Conservation (phyloP, 805 yeast species). For the Schizosaccharomyces osmophilus region DNA sequence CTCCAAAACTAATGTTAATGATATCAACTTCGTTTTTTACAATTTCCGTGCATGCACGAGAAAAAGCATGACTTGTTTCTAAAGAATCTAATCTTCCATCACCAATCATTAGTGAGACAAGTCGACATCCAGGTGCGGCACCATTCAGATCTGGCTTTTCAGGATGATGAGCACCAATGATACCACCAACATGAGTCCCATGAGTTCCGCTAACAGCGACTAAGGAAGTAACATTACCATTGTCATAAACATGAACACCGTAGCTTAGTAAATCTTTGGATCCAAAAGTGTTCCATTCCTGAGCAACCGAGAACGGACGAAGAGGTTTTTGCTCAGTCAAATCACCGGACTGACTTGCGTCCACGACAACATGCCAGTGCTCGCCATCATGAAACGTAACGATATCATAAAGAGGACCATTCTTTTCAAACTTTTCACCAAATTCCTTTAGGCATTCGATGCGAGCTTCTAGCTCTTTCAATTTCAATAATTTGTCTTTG, state of each 20-base stretch:
- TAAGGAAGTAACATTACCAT: not conserved
- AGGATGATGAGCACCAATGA: not conserved
- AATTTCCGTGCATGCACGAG: not conserved
- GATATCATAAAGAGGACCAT: not conserved
- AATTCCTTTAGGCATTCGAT: not conserved
- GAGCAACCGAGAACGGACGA: not conserved
- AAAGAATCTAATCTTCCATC: not conserved
- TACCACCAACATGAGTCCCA: conserved; percentile 3
- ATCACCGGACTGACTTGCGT: not conserved
- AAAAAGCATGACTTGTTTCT: conserved; percentile 1
- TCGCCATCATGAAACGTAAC: conserved; percentile 1
- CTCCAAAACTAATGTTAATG: conserved; percentile 1
- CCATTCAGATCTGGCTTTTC: conserved; percentile 1
- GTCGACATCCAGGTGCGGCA: conserved; percentile 1
- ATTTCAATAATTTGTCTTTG: not conserved
- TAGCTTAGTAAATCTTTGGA: not conserved
- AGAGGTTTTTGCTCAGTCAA: not conserved
- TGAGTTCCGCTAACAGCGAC: conserved; percentile 3
- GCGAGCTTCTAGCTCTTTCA: conserved; percentile 2
- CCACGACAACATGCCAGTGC: not conserved
- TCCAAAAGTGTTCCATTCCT: not conserved
- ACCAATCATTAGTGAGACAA: conserved; percentile 2
- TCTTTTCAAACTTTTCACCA: not conserved
- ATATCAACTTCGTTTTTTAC: not conserved
- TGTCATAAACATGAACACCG: not conserved